Base-by-base conservation (phyloP, 2,329 filamentous ascomycete genomes). In the Penicillium sp. region DNA sequence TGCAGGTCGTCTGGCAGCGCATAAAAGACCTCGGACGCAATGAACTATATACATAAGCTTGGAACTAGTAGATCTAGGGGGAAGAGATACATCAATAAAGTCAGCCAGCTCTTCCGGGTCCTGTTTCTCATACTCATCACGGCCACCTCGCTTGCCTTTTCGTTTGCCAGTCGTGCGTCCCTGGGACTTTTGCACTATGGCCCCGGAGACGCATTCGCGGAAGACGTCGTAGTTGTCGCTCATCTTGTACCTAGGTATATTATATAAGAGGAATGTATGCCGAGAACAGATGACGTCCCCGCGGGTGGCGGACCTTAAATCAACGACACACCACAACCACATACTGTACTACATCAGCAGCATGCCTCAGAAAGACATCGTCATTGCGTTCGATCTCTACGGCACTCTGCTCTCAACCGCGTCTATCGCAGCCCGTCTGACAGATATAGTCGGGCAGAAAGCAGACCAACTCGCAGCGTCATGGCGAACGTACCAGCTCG, bases 371-470 rank as follows among this genome's bases (percentile, higher is more conserved):
- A 24, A 47, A 51, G 38, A 71, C 11, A 77, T 71, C 2, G 72
- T 86, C 47, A 77, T 91, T 54, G 88, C 86, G 1, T 90, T 92
- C 61, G 88, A 92, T 65, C 77, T 89, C 1, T 91, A 91, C 70
- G 88, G 87, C 54, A 91, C 88, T 2, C 72, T 92, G 9, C 77
- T 91, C 5, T 89, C 86, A 9, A 90, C 88, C 1, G 82, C 84
- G 45, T 88, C 85, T 28, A 89, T 91, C 60, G 79, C 81, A 6
- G 72, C 78, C 35, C 77, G 85, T 58, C 74, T 91, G 12, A 79
- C 79, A 16, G 71, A 74, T 30, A 71, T 85, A 56, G 84, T 84
- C 63, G 84, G 81, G 5, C 81, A 84, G 4, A 80, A 81, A 61
- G 83, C 85, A 2, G 71, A 77, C 23, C 69, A 70, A 0, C 77